Conservation (phyloP, 2,329 filamentous ascomycete species). For the Monosporascus ibericus region DNA sequence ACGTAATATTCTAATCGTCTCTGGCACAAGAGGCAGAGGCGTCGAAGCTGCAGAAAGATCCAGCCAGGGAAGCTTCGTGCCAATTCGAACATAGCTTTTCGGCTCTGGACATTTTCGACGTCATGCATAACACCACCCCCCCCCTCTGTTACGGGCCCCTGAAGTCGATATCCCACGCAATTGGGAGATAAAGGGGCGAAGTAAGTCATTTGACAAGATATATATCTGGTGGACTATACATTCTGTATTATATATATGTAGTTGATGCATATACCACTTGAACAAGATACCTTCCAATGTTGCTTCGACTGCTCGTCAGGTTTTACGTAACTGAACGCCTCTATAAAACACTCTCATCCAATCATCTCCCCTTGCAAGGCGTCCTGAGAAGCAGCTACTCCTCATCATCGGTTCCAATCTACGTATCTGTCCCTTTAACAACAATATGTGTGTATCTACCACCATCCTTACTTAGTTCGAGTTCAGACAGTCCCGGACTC, state of each 20-base stretch:
- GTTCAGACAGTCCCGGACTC: no score
- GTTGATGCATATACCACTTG: background rate
- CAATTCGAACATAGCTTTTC: background rate
- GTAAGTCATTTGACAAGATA: background rate
- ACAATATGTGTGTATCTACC: no score
- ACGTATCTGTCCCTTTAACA: no score
- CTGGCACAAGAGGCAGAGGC: background rate
- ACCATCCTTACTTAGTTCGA: no score
- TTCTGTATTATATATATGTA: background rate
- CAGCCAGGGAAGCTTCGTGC: background rate
- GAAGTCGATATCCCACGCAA: background rate
- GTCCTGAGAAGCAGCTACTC: no score
- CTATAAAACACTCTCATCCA: no score
- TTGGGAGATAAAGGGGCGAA: background rate
- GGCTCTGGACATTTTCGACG: background rate
- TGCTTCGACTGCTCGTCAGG: no score
- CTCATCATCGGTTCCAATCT: no score
- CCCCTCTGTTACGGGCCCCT: background rate
- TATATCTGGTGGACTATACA: background rate
- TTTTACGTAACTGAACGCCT: no score
- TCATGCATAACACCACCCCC: background rate
- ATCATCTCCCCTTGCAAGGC: no score
- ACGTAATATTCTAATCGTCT: conserved; percentile 1
- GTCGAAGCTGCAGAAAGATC: background rate
- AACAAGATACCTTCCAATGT: background rate